Percentiles rank a stretch among this genome's conserved stretches.
These are phyloP conservation scores for Orbilia ellipsospora DNA, from an alignment of 2,329 filamentous ascomycete species.

Conservation along the genomic window DNA sequence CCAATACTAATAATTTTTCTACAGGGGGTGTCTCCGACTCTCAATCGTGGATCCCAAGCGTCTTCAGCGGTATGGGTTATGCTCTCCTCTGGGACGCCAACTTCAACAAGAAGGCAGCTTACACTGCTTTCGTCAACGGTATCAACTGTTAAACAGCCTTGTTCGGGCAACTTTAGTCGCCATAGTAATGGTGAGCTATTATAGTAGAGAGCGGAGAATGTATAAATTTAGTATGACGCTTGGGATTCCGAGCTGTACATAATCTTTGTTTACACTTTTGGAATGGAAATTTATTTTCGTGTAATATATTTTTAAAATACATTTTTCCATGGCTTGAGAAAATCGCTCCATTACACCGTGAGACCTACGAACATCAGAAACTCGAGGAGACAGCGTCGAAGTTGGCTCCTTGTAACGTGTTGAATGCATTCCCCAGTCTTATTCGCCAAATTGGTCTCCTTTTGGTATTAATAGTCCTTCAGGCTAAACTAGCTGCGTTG, in stretches of 20 bases:
- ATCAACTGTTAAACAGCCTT: constrained; percentile 59
- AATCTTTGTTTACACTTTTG: constrained; percentile 7
- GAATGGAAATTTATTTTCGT: constrained; percentile 15
- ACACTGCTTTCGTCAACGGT: constrained; percentile 65
- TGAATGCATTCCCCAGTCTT: no score
- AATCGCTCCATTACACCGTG: neutral
- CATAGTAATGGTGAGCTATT: neutral
- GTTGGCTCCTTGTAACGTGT: no score
- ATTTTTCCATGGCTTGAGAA: neutral
- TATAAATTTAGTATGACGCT: constrained; percentile 44
- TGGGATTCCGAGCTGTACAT: constrained; percentile 41
- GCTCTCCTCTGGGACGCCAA: constrained; percentile 69
- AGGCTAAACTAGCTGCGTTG: no score
- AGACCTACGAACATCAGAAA: no score
- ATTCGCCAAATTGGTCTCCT: no score
- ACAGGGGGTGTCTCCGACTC: constrained; percentile 63
- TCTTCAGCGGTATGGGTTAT: constrained; percentile 65
- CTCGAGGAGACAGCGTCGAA: no score
- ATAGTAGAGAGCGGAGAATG: constrained; percentile 11
- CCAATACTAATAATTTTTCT: constrained; percentile 9
- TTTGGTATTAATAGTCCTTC: no score
- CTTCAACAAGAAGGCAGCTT: constrained; percentile 68
- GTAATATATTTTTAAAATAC: neutral
- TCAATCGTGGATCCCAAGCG: constrained; percentile 67
- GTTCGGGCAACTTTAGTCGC: neutral